Conservation (phyloP, 495 filamentous ascomycete genomes). For the Podospora pseudocomata region DNA sequence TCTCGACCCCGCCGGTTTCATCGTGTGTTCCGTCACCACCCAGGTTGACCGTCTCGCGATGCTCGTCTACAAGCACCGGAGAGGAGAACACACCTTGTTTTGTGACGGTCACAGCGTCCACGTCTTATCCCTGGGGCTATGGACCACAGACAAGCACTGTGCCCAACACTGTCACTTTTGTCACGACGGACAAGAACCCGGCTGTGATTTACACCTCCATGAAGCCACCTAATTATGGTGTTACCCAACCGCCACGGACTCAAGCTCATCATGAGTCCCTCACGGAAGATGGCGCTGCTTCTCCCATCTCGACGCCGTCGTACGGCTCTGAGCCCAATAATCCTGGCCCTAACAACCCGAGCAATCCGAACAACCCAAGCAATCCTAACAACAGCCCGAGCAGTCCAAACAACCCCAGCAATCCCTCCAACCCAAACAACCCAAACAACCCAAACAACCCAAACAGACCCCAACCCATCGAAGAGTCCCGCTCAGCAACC, state of each 20-base stretch:
- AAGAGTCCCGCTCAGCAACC: slow-evolving; percentile 8
- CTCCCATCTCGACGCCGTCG: slow-evolving; percentile 23
- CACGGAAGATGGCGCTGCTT: not conserved
- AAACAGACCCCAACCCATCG: slow-evolving; percentile 8
- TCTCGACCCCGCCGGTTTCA: slow-evolving; percentile 32
- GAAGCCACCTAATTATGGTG: slow-evolving; percentile 42
- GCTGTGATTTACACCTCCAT: slow-evolving; percentile 42
- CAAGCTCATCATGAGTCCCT: slow-evolving; percentile 25
- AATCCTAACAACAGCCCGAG: not conserved
- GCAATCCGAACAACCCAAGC: not conserved
- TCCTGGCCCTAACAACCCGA: not conserved
- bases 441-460: not conserved
- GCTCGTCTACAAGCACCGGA: slow-evolving; percentile 30
- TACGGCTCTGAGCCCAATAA: slow-evolving; percentile 22
- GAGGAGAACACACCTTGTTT: slow-evolving; percentile 28
- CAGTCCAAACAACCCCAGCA: not conserved
- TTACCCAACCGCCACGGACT: slow-evolving; percentile 24
- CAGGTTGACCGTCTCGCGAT: slow-evolving; percentile 38
- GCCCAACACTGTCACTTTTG: slow-evolving; percentile 31
- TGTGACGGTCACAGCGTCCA: slow-evolving; percentile 21
- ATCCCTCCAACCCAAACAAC: not conserved
- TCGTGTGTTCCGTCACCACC: slow-evolving; percentile 32
- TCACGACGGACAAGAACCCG: slow-evolving; percentile 50
- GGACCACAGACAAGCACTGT: slow-evolving; percentile 15
- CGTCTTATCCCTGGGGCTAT: slow-evolving; percentile 11